These are phyloP conservation scores for Gremmenia infestans DNA, from an alignment of 2,329 filamentous ascomycete genomes.

Conservation along the genomic window DNA sequence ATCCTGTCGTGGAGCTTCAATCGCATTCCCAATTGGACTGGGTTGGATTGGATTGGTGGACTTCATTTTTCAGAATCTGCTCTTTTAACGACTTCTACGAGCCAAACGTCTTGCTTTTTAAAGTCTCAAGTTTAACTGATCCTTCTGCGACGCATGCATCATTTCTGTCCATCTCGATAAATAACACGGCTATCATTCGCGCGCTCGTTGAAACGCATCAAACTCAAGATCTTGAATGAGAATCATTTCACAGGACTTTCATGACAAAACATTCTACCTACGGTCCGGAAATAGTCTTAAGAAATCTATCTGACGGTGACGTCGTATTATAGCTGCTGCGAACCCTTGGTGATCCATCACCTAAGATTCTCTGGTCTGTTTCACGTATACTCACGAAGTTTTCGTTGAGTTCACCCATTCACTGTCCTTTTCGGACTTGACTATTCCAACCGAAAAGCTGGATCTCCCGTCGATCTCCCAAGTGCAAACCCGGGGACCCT, in stretches of 20 bases:
- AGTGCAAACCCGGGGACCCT: slow-evolving; percentile 73
- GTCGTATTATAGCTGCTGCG: not conserved
- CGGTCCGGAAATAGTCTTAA: slow-evolving; percentile 6
- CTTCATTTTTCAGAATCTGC: slow-evolving; percentile 26
- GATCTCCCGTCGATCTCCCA: slow-evolving; percentile 85
- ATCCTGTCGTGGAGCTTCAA: slow-evolving; percentile 31
- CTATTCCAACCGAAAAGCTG: slow-evolving; percentile 73
- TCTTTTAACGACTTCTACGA: slow-evolving; percentile 40
- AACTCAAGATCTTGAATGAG: not conserved
- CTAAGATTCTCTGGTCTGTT: slow-evolving; percentile 2
- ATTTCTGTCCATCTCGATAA: slow-evolving; percentile 23
- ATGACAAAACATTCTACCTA: slow-evolving; percentile 16
- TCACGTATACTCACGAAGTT: slow-evolving; percentile 13
- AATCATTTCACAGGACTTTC: slow-evolving; percentile 7
- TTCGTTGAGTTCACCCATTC: slow-evolving; percentile 23
- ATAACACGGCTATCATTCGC: slow-evolving; percentile 22
- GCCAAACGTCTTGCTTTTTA: slow-evolving; percentile 34
- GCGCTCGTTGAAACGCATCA: slow-evolving; percentile 23
- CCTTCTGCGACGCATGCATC: slow-evolving; percentile 27
- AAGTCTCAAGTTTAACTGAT: slow-evolving; percentile 27
- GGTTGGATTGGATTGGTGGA: slow-evolving; percentile 31
- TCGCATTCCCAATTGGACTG: slow-evolving; percentile 26
- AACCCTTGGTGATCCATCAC: not conserved
- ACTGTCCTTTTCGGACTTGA: slow-evolving; percentile 30
- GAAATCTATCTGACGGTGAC: not conserved